These are phyloP conservation scores for Pulveroboletus sp. DNA, from an alignment of 768 basidiomycete genomes.

Conservation along the genomic window DNA sequence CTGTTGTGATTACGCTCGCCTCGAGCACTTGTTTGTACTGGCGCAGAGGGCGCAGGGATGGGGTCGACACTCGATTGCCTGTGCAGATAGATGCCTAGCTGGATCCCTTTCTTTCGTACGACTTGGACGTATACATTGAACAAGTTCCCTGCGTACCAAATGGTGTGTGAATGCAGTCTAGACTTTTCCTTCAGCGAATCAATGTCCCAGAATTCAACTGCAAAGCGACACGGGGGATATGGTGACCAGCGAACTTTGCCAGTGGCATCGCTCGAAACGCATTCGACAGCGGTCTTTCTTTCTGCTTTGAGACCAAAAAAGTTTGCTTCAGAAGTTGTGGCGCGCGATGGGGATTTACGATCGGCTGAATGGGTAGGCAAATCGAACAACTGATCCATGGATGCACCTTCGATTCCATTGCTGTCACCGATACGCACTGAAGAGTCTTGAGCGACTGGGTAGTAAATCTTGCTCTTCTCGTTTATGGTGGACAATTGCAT, in stretches of 20 bases:
- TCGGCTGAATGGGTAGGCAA: slow-evolving; percentile 24
- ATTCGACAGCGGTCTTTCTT: slow-evolving; percentile 39
- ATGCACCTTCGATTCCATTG: slow-evolving; percentile 45
- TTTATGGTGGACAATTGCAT: slow-evolving; percentile 9
- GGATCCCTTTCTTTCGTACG: slow-evolving; percentile 73
- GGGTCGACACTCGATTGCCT: slow-evolving; percentile 79
- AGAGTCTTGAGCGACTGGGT: slow-evolving; percentile 62
- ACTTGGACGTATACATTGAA: slow-evolving; percentile 90
- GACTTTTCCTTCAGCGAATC: slow-evolving; percentile 80
- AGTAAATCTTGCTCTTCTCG: slow-evolving; percentile 43
- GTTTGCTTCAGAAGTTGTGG: slow-evolving; percentile 42
- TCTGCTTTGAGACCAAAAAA: slow-evolving; percentile 62
- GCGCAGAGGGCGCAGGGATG: slow-evolving; percentile 67
- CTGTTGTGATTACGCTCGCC: slow-evolving; percentile 28
- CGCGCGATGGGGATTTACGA: slow-evolving; percentile 26
- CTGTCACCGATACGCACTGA: slow-evolving; percentile 75
- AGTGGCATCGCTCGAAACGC: slow-evolving; percentile 40
- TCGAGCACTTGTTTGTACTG: slow-evolving; percentile 32
- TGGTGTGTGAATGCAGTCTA: slow-evolving; percentile 75
- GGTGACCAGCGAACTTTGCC: slow-evolving; percentile 56
- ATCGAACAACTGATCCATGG: slow-evolving; percentile 72
- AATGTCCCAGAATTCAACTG: slow-evolving; percentile 88
- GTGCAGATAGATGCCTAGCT: slow-evolving; percentile 87
- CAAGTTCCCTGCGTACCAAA: slow-evolving; percentile 86
- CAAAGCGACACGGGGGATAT: slow-evolving; percentile 80